Evolutionary conservation across 345 rosid species (phyloP).

Genomic region (Populus euphratica): DNA sequence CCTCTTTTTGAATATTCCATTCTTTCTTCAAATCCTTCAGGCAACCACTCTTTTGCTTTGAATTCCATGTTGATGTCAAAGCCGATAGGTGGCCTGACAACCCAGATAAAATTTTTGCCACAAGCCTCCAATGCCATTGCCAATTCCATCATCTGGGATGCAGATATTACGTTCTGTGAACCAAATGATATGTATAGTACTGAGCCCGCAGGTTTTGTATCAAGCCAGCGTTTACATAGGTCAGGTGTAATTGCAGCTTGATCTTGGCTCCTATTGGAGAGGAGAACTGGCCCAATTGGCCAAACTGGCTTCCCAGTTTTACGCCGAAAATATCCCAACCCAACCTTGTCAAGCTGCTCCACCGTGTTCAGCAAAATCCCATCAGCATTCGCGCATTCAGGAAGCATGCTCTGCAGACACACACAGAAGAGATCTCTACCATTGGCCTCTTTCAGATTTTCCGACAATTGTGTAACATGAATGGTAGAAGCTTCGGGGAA

Average conservation of each 20-base stretch:
- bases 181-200: constrained; percentile 68
- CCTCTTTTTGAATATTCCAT: constrained; percentile 14
- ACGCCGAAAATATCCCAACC: constrained; percentile 45
- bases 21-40: constrained; percentile 33
- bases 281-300: constrained; percentile 58
- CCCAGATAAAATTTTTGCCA: constrained; percentile 33
- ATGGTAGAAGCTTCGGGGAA: constrained; percentile 50
- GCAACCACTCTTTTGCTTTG: constrained; percentile 27
- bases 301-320: constrained; percentile 44
- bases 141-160: constrained; percentile 25
- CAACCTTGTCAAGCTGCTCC: constrained; percentile 49
- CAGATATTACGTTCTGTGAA: constrained; percentile 52
- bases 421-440: constrained; percentile 50
- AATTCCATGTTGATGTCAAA: constrained; percentile 35
- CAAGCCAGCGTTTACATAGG: constrained; percentile 48
- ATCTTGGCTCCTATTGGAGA: constrained; percentile 28
- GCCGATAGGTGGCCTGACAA: constrained; percentile 29
- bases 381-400: constrained; percentile 45
- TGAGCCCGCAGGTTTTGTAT: constrained; percentile 50
- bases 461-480: constrained; percentile 46
- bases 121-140: constrained; percentile 29
- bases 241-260: constrained; percentile 18
- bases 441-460: constrained; percentile 39
- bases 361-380: constrained; percentile 64
- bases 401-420: constrained; percentile 35